phyloP scores from a whole-genome alignment of 805 yeast genomes.

The Yarrowia sp. region DNA sequence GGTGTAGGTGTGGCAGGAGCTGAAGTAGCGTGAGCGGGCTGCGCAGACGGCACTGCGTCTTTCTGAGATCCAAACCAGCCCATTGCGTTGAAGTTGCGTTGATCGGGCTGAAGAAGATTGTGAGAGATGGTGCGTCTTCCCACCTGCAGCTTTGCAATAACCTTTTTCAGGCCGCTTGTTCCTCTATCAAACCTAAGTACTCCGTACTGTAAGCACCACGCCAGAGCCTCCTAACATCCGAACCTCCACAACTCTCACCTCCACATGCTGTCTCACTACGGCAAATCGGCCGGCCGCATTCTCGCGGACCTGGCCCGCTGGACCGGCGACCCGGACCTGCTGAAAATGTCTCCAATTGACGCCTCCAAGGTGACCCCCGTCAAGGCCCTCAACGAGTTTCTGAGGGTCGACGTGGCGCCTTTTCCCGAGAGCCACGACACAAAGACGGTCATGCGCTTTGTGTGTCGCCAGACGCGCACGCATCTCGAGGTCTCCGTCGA shows the following conservation, averaged over 20 bases:
- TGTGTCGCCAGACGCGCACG: constrained; percentile 29
- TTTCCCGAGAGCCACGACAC: constrained; percentile 27
- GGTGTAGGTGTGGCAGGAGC: not conserved
- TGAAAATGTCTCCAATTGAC: constrained; percentile 29
- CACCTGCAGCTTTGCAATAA: no score
- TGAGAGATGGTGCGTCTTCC: no score
- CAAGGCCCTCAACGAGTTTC: constrained; percentile 29
- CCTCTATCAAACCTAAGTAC: not conserved
- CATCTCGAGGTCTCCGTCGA: constrained; percentile 33
- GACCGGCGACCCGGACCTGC: constrained; percentile 28
- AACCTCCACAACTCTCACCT: no score
- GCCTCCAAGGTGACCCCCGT: constrained; percentile 28
- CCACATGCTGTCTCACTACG: not conserved
- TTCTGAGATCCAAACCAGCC: constrained; percentile 20
- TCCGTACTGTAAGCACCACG: no score
- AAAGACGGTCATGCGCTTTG: constrained; percentile 26
- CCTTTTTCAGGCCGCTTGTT: not conserved
- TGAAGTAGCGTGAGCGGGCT: not conserved
- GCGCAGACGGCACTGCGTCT: not conserved
- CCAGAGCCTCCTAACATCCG: no score
- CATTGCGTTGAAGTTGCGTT: no score
- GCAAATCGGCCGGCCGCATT: constrained; percentile 34
- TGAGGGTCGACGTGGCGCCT: constrained; percentile 28
- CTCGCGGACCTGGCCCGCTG: constrained; percentile 37
- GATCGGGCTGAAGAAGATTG: no score